A percentile compares a stretch with the other conserved stretches of the same genome.
Conservation (phyloP, 306 rosid genomes). For the Argentina anserina region DNA sequence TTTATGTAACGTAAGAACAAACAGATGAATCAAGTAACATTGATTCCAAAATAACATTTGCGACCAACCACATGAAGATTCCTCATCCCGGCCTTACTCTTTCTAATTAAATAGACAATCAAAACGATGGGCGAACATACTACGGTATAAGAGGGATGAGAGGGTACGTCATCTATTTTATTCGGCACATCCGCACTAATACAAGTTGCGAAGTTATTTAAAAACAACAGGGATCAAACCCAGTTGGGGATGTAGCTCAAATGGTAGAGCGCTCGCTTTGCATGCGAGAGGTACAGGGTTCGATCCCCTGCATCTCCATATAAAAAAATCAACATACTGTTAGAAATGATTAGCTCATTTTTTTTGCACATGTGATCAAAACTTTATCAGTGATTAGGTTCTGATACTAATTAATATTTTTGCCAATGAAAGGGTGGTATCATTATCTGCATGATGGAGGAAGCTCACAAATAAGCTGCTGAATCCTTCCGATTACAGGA, state of each 20-base stretch:
- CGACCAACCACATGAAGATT: neutral
- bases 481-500: no score
- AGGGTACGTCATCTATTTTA: neutral
- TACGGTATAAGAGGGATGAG: neutral
- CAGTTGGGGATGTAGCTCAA: constrained; percentile 13
- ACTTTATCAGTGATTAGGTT: neutral
- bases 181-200: neutral
- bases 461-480: no score
- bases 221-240: no score
- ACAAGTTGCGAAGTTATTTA: no score
- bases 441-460: no score
- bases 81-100: neutral
- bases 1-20: neutral
- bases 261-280: constrained; percentile 9
- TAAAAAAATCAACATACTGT: no score
- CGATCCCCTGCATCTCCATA: neutral
- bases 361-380: no score
- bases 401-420: no score
- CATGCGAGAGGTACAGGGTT: constrained; percentile 1
- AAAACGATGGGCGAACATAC: no score
- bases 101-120: neutral
- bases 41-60: neutral
- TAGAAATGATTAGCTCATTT: no score
- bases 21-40: neutral
- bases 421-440: no score